phyloP scores from a whole-genome alignment of 441 rosid genomes.

The Aquilaria agallochum region DNA sequence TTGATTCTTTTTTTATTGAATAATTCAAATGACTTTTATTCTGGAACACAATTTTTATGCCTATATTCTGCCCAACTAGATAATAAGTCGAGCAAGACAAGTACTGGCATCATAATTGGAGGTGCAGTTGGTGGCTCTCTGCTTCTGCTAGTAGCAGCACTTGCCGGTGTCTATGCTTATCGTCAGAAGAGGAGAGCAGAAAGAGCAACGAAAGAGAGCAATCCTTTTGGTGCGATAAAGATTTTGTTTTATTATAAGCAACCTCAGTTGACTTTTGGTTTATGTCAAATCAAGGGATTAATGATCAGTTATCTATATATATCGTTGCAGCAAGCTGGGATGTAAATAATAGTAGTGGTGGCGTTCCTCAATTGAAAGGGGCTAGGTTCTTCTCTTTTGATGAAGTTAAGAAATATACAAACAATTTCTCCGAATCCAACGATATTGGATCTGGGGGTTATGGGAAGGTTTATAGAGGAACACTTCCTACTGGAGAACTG shows the following conservation, averaged over 20 bases:
- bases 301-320: not conserved
- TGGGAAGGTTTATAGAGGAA: constrained; percentile 89
- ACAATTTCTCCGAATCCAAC: constrained; percentile 59
- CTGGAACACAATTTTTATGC: not conserved
- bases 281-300: too few relatives aligned
- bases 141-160: constrained; percentile 42
- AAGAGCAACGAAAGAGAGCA: constrained; percentile 45
- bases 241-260: not conserved
- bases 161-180: constrained; percentile 62
- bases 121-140: constrained; percentile 44
- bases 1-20: not conserved
- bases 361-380: constrained; percentile 69
- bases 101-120: constrained; percentile 46
- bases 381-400: constrained; percentile 72
- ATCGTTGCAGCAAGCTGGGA: constrained; percentile 56
- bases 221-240: constrained; percentile 59
- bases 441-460: constrained; percentile 77
- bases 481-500: constrained; percentile 50
- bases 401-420: constrained; percentile 60
- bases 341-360: constrained; percentile 36
- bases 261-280: too few relatives aligned
- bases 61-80: constrained; percentile 3
- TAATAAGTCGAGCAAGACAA: constrained; percentile 24
- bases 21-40: not conserved
- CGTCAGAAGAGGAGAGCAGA: constrained; percentile 69